These are phyloP conservation scores for Scenedesmus sp. DNA, from an alignment of 163 green algal species.

Conservation along the genomic window DNA sequence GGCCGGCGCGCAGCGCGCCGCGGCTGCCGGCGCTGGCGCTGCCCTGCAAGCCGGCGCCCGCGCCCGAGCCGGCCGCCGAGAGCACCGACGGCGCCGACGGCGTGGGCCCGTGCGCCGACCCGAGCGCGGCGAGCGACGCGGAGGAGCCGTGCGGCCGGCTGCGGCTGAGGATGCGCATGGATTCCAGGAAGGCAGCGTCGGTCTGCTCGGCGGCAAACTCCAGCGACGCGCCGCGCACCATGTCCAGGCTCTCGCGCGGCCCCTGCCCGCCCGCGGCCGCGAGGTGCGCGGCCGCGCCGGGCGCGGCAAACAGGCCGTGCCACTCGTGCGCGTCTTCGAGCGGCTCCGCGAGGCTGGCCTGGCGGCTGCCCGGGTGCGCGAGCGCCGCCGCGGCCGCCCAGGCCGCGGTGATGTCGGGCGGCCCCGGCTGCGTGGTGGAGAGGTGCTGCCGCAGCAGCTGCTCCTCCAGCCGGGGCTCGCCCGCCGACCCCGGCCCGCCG, in stretches of 20 bases:
- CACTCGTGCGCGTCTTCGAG: neutral
- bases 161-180: neutral
- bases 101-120: neutral
- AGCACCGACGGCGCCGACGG: neutral
- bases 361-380: neutral
- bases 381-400: conserved; percentile 22
- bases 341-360: neutral
- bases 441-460: no score
- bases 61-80: neutral
- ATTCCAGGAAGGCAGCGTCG: conserved; percentile 11
- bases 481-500: no score
- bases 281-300: neutral
- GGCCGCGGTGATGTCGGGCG: neutral
- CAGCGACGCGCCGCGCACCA: conserved; percentile 22
- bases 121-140: conserved; percentile 6
- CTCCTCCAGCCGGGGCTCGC: no score
- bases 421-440: no score
- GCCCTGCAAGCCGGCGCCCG: no score
- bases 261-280: neutral
- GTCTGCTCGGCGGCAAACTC: no score
- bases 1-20: no score
- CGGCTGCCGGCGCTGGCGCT: no score
- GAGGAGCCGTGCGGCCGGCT: conserved; percentile 26
- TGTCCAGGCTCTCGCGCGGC: neutral
- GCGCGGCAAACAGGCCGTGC: neutral